phyloP scores from a whole-genome alignment of 768 basidiomycete genomes.

The Amanita thiersii region DNA sequence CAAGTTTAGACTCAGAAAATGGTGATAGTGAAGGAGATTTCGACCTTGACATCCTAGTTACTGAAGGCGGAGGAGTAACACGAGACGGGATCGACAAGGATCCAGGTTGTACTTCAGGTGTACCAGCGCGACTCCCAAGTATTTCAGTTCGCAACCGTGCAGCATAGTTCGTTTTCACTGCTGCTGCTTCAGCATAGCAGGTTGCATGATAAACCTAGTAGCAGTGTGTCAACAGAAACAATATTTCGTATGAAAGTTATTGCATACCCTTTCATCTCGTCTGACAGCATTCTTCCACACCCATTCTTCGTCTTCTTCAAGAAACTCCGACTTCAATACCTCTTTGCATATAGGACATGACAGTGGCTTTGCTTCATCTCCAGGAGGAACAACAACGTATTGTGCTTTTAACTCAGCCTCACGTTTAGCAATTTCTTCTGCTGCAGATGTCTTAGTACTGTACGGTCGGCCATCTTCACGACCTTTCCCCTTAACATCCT shows the following conservation, averaged over 20 bases:
- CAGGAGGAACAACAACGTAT: slow-evolving; percentile 85
- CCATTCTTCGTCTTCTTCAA: slow-evolving; percentile 97
- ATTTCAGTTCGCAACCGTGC: slow-evolving; percentile 59
- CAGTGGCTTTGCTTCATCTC: slow-evolving; percentile 75
- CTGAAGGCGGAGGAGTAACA: slow-evolving; percentile 29
- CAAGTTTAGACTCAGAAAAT: slow-evolving; percentile 42
- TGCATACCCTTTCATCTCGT: slow-evolving; percentile 75
- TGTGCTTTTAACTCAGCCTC: slow-evolving; percentile 69
- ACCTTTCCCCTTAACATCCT: slow-evolving; percentile 62
- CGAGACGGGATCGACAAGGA: slow-evolving; percentile 21
- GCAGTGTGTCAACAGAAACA: slow-evolving; percentile 5
- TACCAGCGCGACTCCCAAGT: slow-evolving; percentile 63
- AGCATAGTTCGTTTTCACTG: slow-evolving; percentile 56
- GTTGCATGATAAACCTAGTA: slow-evolving; percentile 88
- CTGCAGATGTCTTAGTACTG: slow-evolving; percentile 50
- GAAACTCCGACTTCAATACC: slow-evolving; percentile 79
- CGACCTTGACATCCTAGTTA: slow-evolving; percentile 25
- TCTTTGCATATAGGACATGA: slow-evolving; percentile 98
- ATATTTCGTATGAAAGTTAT: neutral
- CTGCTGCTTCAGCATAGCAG: slow-evolving; percentile 77
- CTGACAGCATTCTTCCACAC: slow-evolving; percentile 89
- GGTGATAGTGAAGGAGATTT: slow-evolving; percentile 39
- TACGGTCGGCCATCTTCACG: slow-evolving; percentile 43
- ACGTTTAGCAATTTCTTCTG: slow-evolving; percentile 60
- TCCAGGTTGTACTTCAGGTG: slow-evolving; percentile 50